phyloP scores from a whole-genome alignment of 2,329 filamentous ascomycete genomes.

The Tympanopsis confertula region DNA sequence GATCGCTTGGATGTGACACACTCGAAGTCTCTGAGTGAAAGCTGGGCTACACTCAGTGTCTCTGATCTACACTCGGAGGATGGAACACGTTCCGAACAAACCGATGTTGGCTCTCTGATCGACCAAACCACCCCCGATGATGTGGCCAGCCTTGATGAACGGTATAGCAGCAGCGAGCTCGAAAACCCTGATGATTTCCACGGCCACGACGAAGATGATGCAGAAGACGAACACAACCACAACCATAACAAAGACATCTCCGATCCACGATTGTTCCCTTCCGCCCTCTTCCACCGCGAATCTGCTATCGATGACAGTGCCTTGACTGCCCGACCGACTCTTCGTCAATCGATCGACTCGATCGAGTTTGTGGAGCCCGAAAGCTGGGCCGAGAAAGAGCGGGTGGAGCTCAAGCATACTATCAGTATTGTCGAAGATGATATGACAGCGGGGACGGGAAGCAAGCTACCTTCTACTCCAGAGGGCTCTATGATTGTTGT shows the following conservation, averaged over 20 bases:
- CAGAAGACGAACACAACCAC: conserved; percentile 2
- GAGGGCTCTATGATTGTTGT: conserved; percentile 19
- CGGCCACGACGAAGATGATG: conserved; percentile 11
- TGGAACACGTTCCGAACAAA: conserved; percentile 26
- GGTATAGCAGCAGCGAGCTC: conserved; percentile 20
- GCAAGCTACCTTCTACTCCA: conserved; percentile 12
- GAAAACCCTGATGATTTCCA: conserved; percentile 17
- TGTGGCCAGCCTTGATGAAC: conserved; percentile 26
- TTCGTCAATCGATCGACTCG: conserved; percentile 17
- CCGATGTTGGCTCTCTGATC: conserved; percentile 27
- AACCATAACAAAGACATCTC: not conserved
- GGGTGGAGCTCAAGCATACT: conserved; percentile 26
- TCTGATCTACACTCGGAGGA: conserved; percentile 29
- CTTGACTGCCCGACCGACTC: conserved; percentile 18
- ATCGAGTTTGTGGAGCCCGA: conserved; percentile 28
- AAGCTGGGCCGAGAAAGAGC: conserved; percentile 21
- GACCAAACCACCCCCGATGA: conserved; percentile 26
- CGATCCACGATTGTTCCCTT: conserved; percentile 6
- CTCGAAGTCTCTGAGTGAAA: conserved; percentile 23
- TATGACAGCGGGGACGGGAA: conserved; percentile 15
- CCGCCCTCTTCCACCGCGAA: not conserved
- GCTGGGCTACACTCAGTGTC: conserved; percentile 29
- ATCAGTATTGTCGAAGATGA: conserved; percentile 19
- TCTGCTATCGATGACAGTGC: conserved; percentile 18
- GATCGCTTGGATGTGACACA: not conserved